Evolutionary conservation across 2,329 filamentous ascomycete genomes (phyloP).

Genomic region (Penicillium carneum): DNA sequence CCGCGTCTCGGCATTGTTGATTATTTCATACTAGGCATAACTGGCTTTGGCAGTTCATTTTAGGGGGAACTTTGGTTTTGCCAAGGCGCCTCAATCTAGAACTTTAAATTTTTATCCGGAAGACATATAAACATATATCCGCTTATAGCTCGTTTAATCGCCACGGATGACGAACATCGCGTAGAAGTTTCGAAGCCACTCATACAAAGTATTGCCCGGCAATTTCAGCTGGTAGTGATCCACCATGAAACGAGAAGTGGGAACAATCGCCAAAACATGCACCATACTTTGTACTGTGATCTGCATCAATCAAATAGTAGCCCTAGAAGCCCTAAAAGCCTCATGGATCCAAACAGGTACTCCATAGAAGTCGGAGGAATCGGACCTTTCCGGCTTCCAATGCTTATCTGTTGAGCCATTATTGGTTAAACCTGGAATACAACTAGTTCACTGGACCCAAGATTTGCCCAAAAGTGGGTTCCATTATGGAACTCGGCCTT

Average conservation of each 20-base stretch:
- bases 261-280: background rate
- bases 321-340: background rate
- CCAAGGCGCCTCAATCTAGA: background rate
- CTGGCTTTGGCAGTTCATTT: background rate
- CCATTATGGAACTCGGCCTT: constrained; percentile 14
- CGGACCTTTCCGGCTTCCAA: background rate
- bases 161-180: background rate
- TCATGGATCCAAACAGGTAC: background rate
- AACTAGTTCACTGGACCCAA: background rate
- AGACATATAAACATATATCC: background rate
- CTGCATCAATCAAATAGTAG: background rate
- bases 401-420: background rate
- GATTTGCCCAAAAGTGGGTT: background rate
- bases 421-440: background rate
- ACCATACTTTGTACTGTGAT: background rate
- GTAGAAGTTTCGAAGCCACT: background rate
- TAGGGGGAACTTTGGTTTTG: background rate
- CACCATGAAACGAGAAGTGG: background rate
- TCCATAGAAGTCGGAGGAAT: background rate
- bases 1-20: constrained; percentile 6
- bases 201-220: background rate
- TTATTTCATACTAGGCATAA: background rate
- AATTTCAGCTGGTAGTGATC: background rate
- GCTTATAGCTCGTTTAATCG: background rate
- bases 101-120: background rate